Evolutionary conservation across 1,284 basidiomycete genomes (phyloP).

Genomic region (Cryptococcus amylolentus): DNA sequence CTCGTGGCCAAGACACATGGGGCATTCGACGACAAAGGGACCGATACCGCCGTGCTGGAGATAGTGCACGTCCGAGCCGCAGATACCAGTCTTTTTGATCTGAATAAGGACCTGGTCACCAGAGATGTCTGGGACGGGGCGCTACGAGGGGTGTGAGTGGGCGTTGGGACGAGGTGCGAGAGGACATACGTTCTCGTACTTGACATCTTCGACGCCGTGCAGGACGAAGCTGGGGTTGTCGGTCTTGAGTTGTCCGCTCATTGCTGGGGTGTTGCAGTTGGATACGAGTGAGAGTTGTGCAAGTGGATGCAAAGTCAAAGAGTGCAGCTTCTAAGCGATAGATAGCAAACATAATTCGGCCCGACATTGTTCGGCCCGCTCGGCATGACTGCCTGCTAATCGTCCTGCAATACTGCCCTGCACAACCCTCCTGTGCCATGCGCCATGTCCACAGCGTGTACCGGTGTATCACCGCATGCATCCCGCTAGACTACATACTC

Average conservation of each 20-base stretch:
- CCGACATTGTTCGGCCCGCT: no score
- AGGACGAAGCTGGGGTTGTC: slow-evolving; percentile 49
- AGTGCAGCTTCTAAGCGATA: neutral
- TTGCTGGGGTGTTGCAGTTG: neutral
- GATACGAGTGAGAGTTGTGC: no score
- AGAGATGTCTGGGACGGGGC: slow-evolving; percentile 71
- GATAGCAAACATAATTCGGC: neutral
- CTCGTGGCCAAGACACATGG: slow-evolving; percentile 49
- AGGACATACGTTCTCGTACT: slow-evolving; percentile 50
- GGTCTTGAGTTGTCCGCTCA: slow-evolving; percentile 20
- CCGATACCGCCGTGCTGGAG: slow-evolving; percentile 45
- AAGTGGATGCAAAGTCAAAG: neutral
- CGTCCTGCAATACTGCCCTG: neutral
- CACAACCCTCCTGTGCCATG: no score
- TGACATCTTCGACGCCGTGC: slow-evolving; percentile 46
- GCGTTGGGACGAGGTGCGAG: no score
- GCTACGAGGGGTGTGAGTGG: slow-evolving; percentile 42
- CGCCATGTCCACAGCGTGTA: no score
- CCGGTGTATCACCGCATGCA: no score
- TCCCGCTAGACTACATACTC: no score
- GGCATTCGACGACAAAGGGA: slow-evolving; percentile 45
- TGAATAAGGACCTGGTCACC: slow-evolving; percentile 79
- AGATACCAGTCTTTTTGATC: slow-evolving; percentile 91
- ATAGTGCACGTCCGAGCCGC: slow-evolving; percentile 73
- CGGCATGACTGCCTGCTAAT: neutral